A percentile compares a stretch with the other conserved stretches of the same genome.
Evolutionary conservation across 768 basidiomycete genomes (phyloP).

Genomic region (Pleurotus sapidus): DNA sequence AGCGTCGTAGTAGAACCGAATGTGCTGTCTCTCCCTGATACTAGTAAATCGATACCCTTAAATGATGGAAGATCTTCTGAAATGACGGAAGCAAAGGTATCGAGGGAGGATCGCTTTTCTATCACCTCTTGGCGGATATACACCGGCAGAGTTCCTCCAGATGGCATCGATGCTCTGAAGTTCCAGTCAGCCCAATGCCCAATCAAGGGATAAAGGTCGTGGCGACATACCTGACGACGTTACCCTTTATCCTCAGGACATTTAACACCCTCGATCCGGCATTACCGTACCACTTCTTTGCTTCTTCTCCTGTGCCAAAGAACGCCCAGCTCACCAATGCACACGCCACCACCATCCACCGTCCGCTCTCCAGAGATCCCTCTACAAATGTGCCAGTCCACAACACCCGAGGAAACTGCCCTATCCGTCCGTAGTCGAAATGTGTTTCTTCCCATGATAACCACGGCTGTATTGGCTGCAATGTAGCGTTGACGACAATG

Average conservation of each 20-base stretch:
- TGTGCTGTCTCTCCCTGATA: no score
- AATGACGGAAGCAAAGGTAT: constrained; percentile 1
- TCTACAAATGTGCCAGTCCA: constrained; percentile 25
- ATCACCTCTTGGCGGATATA: neutral
- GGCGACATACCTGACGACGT: no score
- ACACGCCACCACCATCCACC: constrained; percentile 39
- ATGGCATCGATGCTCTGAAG: neutral
- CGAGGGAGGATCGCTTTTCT: neutral
- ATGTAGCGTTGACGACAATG: constrained; percentile 24
- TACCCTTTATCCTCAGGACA: neutral
- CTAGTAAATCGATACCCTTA: no score
- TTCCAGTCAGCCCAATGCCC: neutral
- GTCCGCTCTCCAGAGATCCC: constrained; percentile 26
- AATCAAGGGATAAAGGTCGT: neutral
- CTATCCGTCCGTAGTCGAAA: constrained; percentile 33
- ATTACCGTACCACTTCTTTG: constrained; percentile 36
- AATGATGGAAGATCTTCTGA: no score
- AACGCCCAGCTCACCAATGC: constrained; percentile 52
- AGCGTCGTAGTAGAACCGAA: no score
- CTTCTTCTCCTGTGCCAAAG: constrained; percentile 58
- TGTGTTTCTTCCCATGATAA: constrained; percentile 45
- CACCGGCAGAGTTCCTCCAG: neutral
- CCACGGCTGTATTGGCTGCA: constrained; percentile 28
- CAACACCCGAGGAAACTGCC: constrained; percentile 22
- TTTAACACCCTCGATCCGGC: no score